A percentile compares a stretch with the other conserved stretches of the same genome.
Conservation (phyloP, 164 flowering plant genomes). For the Tinospora cordifolia region DNA sequence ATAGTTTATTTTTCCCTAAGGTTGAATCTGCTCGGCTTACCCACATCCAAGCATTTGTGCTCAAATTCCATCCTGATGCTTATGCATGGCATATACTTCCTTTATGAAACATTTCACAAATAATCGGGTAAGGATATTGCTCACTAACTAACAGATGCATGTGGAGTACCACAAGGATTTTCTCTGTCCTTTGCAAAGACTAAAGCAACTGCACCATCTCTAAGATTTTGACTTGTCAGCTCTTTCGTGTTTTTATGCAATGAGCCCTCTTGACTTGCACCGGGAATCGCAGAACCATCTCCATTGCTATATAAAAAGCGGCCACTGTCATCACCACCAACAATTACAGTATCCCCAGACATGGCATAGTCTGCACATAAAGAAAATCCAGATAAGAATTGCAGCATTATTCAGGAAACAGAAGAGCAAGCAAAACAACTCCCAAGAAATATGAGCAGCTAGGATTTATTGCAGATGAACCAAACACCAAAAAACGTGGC, state of each 20-base stretch:
- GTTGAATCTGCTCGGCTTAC: background rate
- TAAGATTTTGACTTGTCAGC: background rate
- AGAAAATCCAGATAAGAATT: background rate
- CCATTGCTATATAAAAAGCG: conserved; percentile 31
- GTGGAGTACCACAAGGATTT: conserved; percentile 34
- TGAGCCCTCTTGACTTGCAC: conserved; percentile 2
- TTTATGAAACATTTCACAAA: background rate
- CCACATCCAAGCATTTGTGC: background rate
- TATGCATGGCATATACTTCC: background rate
- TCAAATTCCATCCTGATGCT: background rate
- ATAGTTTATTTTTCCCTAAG: background rate
- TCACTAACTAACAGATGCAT: background rate
- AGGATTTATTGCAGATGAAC: too few species aligned
- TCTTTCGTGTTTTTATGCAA: background rate
- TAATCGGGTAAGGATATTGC: background rate
- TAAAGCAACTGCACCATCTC: conserved; percentile 44
- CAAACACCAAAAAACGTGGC: background rate
- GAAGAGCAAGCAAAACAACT: background rate
- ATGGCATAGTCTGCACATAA: conserved; percentile 18
- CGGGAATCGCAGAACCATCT: conserved; percentile 11
- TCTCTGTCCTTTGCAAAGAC: conserved; percentile 51
- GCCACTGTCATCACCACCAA: conserved; percentile 49
- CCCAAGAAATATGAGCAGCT: background rate
- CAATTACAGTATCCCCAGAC: conserved; percentile 21
- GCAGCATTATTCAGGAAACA: background rate